Conservation (phyloP, 805 yeast species). For the Wilhelminamyces savonicus region DNA sequence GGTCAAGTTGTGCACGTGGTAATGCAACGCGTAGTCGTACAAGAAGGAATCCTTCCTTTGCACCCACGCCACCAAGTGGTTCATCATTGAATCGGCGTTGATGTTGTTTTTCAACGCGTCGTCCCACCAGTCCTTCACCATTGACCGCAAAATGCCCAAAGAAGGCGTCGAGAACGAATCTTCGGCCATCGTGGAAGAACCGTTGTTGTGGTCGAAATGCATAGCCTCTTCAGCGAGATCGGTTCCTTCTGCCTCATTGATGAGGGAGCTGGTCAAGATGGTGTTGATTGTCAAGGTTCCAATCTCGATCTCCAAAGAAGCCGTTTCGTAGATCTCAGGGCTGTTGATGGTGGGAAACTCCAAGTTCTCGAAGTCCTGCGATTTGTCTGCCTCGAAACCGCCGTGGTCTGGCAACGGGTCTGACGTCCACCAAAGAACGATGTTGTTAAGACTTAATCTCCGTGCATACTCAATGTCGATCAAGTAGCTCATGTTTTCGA, state of each 20-base stretch:
- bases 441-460: constrained; percentile 52
- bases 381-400: constrained; percentile 62
- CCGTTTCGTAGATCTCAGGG: constrained; percentile 73
- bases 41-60: constrained; percentile 66
- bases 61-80: constrained; percentile 80
- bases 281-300: constrained; percentile 83
- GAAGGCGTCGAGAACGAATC: constrained; percentile 81
- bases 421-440: constrained; percentile 92
- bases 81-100: constrained; percentile 80
- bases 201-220: constrained; percentile 28
- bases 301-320: constrained; percentile 72
- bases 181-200: constrained; percentile 55
- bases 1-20: constrained; percentile 83
- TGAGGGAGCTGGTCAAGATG: constrained; percentile 72
- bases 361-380: constrained; percentile 49
- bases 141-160: constrained; percentile 55
- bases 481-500: constrained; percentile 70
- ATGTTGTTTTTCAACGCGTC: constrained; percentile 62
- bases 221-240: constrained; percentile 52
- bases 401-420: constrained; percentile 79
- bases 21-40: constrained; percentile 73
- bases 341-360: constrained; percentile 67
- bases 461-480: constrained; percentile 88
- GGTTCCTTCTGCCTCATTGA: constrained; percentile 85
- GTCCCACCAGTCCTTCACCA: constrained; percentile 93